Base-by-base conservation (phyloP, 352 stramenopile species). In the Thalassiosira pacifica region DNA sequence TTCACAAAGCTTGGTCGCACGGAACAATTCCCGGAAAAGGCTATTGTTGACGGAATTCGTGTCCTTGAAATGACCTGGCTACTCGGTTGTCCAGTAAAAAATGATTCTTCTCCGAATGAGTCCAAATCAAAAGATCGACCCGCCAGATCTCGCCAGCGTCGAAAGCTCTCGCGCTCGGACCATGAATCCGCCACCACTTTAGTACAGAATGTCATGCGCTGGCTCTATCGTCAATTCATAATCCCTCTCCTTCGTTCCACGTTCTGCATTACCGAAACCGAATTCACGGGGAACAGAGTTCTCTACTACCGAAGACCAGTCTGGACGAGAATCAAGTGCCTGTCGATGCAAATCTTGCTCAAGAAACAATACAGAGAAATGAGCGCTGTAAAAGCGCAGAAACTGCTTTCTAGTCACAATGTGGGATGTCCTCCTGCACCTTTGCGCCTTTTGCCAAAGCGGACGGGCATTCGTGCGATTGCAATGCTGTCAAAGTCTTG, bases 231-330 rank as follows among this genome's bases (percentile, higher is more conserved):
- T 37, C 45, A 87, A 59, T 93, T 93, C 60, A 53, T 95, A 16
- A 91, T 96, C 16, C 92, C 90, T 32, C 74, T 96, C 0, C 76
- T 95, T 13, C 71, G 89, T 68, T 89, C 89, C 5, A 81, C 32
- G 29, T 96, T 96, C 76, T 94, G 95, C 61, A 88, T 93, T 18
- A 96, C 93, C 19, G 93, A 96, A 73, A 94, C 83, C 2, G 91
- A 95, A 67, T 94, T 94, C 22, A 87, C 57, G 65, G 88, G 64
- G 0, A 76, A 82, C 19, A 66, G 79, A 45, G 59, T 95, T 0
- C 27, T 95, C 0, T 96, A 95, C 71, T 96, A 95, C 65, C 79
- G 93, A 52, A 94, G 93, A 66, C 89, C 92, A 31, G 84, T 95
- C 0, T 96, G 93, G 93, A 84, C 74, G 1, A 60, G 79, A 3